phyloP scores from a whole-genome alignment of 106 monocot species.

The Phalaenopsis equestris region DNA sequence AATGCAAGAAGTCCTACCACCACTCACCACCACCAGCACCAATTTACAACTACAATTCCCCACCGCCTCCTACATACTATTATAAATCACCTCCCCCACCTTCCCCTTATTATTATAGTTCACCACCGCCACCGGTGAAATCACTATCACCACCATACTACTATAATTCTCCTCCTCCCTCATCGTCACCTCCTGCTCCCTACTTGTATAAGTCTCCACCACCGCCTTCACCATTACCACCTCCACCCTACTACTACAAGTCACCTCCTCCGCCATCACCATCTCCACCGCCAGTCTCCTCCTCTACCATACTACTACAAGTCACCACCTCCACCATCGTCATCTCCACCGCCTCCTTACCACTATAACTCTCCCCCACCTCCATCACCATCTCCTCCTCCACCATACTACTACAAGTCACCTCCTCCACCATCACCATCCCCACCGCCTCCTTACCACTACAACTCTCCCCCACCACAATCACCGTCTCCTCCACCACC shows the following conservation, averaged over 20 bases:
- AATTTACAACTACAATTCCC: neutral
- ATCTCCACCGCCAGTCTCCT: too few relatives aligned
- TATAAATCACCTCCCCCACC: neutral
- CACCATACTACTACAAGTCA: conserved; percentile 8
- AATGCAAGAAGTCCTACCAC: too few relatives aligned
- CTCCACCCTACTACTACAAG: conserved; percentile 12
- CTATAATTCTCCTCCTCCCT: conserved; percentile 16
- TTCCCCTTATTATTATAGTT: neutral
- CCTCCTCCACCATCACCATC: too few relatives aligned
- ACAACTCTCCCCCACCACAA: conserved; percentile 19
- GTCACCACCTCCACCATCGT: too few relatives aligned
- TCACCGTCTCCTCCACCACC: conserved; percentile 25
- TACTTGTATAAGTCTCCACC: conserved; percentile 13
- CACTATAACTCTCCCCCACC: conserved; percentile 12
- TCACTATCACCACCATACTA: conserved; percentile 4
- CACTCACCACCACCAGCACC: neutral
- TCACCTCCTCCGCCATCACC: too few relatives aligned
- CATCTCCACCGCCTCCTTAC: neutral
- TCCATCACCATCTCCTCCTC: neutral
- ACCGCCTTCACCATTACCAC: neutral
- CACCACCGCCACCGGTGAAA: conserved; percentile 12
- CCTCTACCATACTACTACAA: conserved; percentile 11
- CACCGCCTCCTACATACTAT: neutral
- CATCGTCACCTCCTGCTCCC: conserved; percentile 2
- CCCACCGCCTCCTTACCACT: too few relatives aligned